These are phyloP conservation scores for Candida xiaguanensis DNA, from an alignment of 805 yeast species.

Conservation along the genomic window DNA sequence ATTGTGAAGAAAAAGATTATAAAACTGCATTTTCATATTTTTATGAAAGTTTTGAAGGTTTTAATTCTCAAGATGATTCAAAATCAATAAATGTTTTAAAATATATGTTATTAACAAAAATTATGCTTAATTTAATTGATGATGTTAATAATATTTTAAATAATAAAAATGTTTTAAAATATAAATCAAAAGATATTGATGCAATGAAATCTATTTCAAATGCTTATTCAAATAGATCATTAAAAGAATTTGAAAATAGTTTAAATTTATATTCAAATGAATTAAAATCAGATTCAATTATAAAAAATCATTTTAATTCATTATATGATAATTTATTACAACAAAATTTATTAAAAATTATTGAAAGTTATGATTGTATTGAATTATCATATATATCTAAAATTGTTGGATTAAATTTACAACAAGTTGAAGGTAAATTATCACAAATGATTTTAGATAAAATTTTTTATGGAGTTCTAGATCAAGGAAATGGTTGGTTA, in stretches of 20 bases:
- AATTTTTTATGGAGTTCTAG: constrained; percentile 93
- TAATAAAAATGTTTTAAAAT: constrained; percentile 65
- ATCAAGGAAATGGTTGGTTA: constrained; percentile 98
- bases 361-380: constrained; percentile 95
- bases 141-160: constrained; percentile 78
- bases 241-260: constrained; percentile 87
- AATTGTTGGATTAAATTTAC: constrained; percentile 80
- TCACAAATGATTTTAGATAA: constrained; percentile 96
- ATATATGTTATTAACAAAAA: constrained; percentile 88
- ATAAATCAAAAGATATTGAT: constrained; percentile 81
- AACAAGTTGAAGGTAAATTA: constrained; percentile 89
- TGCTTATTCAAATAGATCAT: constrained; percentile 85
- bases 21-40: constrained; percentile 95
- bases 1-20: constrained; percentile 96
- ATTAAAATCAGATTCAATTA: constrained; percentile 80
- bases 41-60: constrained; percentile 92
- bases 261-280: constrained; percentile 67
- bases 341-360: constrained; percentile 88
- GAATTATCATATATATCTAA: constrained; percentile 86
- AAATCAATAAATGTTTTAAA: constrained; percentile 74
- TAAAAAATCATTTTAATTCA: constrained; percentile 87
- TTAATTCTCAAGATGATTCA: constrained; percentile 59
- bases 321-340: constrained; percentile 90
- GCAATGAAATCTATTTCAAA: constrained; percentile 93
- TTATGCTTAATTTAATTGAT: constrained; percentile 84